phyloP scores from a whole-genome alignment of 129 eudicot genomes.

The Artemisia annua region DNA sequence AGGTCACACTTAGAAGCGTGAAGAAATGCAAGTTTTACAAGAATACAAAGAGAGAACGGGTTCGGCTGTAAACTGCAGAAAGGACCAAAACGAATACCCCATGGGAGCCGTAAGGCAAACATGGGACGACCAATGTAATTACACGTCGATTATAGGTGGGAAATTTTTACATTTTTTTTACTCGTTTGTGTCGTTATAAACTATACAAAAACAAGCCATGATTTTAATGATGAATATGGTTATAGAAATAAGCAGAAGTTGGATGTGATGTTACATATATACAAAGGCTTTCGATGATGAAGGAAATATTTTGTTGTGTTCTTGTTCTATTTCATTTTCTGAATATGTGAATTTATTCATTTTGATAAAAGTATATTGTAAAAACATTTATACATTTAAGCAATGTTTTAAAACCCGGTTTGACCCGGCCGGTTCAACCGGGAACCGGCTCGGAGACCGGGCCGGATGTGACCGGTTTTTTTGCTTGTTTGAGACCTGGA shows the following conservation, averaged over 20 bases:
- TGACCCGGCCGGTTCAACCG: too few relatives aligned
- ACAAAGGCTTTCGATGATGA: slow-evolving; percentile 23
- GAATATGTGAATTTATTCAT: too few relatives aligned
- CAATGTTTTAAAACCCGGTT: too few relatives aligned
- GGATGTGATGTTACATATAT: slow-evolving; percentile 19
- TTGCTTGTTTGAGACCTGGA: too few relatives aligned
- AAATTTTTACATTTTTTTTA: slow-evolving; percentile 15
- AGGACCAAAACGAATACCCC: slow-evolving; percentile 23
- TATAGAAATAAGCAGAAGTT: slow-evolving; percentile 33
- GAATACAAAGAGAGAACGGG: slow-evolving; percentile 22
- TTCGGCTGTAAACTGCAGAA: slow-evolving; percentile 24
- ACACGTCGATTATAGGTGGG: slow-evolving; percentile 33
- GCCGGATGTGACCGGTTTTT: too few relatives aligned
- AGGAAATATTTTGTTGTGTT: neutral
- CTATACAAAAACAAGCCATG: slow-evolving; percentile 26
- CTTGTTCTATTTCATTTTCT: slow-evolving; percentile 7
- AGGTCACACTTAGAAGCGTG: neutral
- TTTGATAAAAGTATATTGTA: too few relatives aligned
- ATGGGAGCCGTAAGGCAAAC: slow-evolving; percentile 40
- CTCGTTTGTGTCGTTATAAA: slow-evolving; percentile 24
- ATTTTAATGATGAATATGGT: slow-evolving; percentile 16
- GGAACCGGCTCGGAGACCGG: too few relatives aligned
- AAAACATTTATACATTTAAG: too few relatives aligned
- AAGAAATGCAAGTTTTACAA: slow-evolving; percentile 17
- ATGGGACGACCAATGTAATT: slow-evolving; percentile 38